Evolutionary conservation across 2,329 filamentous ascomycete genomes (phyloP).

Genomic region (Fusarium sp.): DNA sequence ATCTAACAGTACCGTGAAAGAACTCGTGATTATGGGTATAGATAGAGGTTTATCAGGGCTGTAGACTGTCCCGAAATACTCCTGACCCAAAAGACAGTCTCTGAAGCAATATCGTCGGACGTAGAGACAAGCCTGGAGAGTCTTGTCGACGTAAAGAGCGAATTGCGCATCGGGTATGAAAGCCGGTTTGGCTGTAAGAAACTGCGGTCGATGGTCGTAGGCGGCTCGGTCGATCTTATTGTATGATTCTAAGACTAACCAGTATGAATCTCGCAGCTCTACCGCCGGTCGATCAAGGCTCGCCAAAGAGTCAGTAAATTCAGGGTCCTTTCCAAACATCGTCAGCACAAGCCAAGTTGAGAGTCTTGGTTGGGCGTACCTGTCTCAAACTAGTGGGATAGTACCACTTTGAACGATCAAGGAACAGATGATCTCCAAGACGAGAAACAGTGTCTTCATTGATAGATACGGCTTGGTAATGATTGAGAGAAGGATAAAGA

Average conservation of each 20-base stretch:
- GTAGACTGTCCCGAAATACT: constrained; percentile 17
- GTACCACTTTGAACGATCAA: constrained; percentile 25
- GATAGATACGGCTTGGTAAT: not conserved
- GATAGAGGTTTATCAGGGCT: not conserved
- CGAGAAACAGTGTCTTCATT: not conserved
- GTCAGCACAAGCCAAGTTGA: not conserved
- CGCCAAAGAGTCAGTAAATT: not conserved
- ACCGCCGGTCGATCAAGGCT: constrained; percentile 17
- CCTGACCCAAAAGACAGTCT: not conserved
- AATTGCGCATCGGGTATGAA: not conserved
- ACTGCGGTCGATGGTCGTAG: constrained; percentile 3
- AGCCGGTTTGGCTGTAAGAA: not conserved
- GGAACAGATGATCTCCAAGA: constrained; percentile 14
- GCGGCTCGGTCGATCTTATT: not conserved
- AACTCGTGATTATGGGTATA: not conserved
- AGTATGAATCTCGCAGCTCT: constrained; percentile 19
- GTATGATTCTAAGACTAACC: constrained; percentile 1
- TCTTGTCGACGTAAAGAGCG: not conserved
- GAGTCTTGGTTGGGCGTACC: not conserved
- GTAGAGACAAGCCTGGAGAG: constrained; percentile 7
- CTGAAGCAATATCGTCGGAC: not conserved
- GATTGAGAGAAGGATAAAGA: not conserved
- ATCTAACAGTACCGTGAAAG: not conserved
- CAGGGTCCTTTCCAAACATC: not conserved
- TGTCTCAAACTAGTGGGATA: constrained; percentile 10